A percentile compares a stretch with the other conserved stretches of the same genome.
Evolutionary conservation across 2,329 filamentous ascomycete genomes (phyloP).

Genomic region (Calonectria pseudoreteaudii): DNA sequence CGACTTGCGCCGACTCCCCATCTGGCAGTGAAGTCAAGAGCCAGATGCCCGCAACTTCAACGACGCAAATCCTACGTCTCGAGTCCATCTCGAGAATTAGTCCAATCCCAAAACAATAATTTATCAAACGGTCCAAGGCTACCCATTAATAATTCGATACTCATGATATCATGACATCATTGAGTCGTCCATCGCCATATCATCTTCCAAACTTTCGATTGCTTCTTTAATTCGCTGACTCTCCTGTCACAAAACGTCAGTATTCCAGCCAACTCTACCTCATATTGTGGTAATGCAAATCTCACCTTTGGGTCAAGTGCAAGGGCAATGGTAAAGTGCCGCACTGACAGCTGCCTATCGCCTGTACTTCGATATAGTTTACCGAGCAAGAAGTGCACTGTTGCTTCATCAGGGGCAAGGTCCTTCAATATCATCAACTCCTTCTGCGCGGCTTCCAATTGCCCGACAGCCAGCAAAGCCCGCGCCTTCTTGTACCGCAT

Average conservation of each 20-base stretch:
- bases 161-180: constrained; percentile 66
- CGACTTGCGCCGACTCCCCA: constrained; percentile 30
- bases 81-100: not conserved
- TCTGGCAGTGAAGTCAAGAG: constrained; percentile 10
- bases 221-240: constrained; percentile 95
- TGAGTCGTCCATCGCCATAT: constrained; percentile 76
- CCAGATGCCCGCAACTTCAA: not conserved
- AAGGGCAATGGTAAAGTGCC: constrained; percentile 93
- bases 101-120: constrained; percentile 37
- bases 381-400: constrained; percentile 94
- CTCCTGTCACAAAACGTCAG: constrained; percentile 67
- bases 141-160: constrained; percentile 38
- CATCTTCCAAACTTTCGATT: constrained; percentile 90
- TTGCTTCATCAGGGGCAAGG: constrained; percentile 92
- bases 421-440: constrained; percentile 93
- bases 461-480: constrained; percentile 81
- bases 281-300: not conserved
- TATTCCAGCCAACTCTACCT: not conserved
- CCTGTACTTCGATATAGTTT: constrained; percentile 81
- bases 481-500: constrained; percentile 95
- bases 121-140: constrained; percentile 27
- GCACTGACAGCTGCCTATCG: constrained; percentile 83
- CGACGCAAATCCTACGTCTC: not conserved
- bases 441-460: constrained; percentile 77
- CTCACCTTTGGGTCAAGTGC: constrained; percentile 96